Conservation (phyloP, 2,329 filamentous ascomycete genomes). For the Fusarium virguliforme region DNA sequence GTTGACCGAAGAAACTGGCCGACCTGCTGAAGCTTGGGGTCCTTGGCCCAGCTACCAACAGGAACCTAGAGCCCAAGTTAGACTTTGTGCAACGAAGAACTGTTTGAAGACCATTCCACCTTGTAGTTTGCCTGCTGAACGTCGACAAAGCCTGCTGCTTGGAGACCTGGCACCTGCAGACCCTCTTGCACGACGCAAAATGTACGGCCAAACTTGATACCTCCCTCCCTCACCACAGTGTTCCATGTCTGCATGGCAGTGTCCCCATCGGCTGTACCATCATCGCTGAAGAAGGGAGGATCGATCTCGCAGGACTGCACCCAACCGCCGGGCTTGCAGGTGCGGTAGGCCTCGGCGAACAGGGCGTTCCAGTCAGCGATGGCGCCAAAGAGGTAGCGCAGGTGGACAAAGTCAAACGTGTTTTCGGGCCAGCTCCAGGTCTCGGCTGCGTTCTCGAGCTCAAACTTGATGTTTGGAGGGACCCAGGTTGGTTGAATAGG, state of each 20-base stretch:
- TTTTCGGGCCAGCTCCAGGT: conserved; percentile 21
- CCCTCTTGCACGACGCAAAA: conserved; percentile 23
- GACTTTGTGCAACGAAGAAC: background rate
- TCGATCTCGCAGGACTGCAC: conserved; percentile 31
- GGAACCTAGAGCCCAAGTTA: conserved; percentile 15
- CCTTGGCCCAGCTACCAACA: conserved; percentile 27
- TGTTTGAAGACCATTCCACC: background rate
- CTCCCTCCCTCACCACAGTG: conserved; percentile 10
- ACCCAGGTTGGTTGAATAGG: conserved; percentile 25
- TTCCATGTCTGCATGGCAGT: conserved; percentile 20
- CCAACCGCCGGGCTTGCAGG: conserved; percentile 22
- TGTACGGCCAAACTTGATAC: conserved; percentile 3
- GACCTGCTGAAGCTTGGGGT: conserved; percentile 17
- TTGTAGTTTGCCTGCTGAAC: conserved; percentile 19
- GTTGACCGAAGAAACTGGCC: conserved; percentile 28
- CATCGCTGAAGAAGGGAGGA: conserved; percentile 20
- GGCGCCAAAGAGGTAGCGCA: conserved; percentile 32
- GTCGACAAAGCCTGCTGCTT: conserved; percentile 23
- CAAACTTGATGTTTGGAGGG: conserved; percentile 26
- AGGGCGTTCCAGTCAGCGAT: conserved; percentile 23
- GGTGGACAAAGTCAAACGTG: conserved; percentile 28
- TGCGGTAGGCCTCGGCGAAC: conserved; percentile 23
- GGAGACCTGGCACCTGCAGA: conserved; percentile 15
- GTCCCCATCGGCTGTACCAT: conserved; percentile 19
- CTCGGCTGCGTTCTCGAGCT: conserved; percentile 18